phyloP scores from a whole-genome alignment of 1,284 basidiomycete genomes.

The Pulchroboletus neoregius region DNA sequence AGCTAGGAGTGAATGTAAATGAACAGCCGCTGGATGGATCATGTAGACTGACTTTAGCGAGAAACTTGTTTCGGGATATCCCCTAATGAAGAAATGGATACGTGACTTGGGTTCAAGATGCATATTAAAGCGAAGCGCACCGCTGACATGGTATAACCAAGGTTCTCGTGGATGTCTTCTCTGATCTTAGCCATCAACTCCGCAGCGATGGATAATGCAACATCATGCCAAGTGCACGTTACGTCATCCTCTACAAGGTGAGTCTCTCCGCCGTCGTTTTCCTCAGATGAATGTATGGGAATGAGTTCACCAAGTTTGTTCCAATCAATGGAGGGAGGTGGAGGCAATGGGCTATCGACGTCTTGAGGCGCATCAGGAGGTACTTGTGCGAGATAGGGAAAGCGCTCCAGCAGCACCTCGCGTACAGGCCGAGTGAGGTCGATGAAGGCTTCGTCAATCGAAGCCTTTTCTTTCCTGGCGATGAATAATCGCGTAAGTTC shows the following conservation, averaged over 20 bases:
- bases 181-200: constrained; percentile 82
- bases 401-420: constrained; percentile 64
- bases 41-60: constrained; percentile 73
- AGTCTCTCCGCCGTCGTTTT: constrained; percentile 21
- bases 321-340: constrained; percentile 70
- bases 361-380: constrained; percentile 69
- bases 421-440: constrained; percentile 82
- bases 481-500: constrained; percentile 2
- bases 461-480: constrained; percentile 65
- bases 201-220: constrained; percentile 86
- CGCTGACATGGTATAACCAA: constrained; percentile 94
- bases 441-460: constrained; percentile 85
- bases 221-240: constrained; percentile 80
- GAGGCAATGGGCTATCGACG: constrained; percentile 78
- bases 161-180: constrained; percentile 60
- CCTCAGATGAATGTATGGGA: constrained; percentile 47
- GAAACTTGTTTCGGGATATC: constrained; percentile 89
- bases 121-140: constrained; percentile 42
- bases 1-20: constrained; percentile 46
- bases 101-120: not conserved
- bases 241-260: constrained; percentile 34
- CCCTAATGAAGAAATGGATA: constrained; percentile 48
- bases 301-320: constrained; percentile 64
- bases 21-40: not conserved
- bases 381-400: constrained; percentile 70